Conservation (phyloP, 176 grass and related monocot species). For the Oryza meridionalis region DNA sequence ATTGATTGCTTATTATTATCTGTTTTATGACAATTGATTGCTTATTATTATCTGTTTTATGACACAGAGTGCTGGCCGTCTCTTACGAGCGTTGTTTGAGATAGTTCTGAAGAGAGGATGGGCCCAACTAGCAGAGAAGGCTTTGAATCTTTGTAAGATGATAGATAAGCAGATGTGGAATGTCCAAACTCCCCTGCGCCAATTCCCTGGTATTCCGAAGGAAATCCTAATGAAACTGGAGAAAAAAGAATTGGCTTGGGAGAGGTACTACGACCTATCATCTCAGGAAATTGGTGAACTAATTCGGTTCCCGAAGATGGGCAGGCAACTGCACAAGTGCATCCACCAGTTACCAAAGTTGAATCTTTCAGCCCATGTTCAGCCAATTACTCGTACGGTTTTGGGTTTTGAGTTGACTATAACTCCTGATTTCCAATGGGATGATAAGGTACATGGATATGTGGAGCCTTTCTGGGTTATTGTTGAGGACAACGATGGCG, state of each 20-base stretch:
- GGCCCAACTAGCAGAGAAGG: constrained; percentile 91
- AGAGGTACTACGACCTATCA: constrained; percentile 88
- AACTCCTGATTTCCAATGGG: constrained; percentile 96
- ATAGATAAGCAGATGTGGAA: constrained; percentile 97
- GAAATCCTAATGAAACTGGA: constrained; percentile 95
- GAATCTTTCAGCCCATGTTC: constrained; percentile 92
- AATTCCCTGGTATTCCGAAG: constrained; percentile 90
- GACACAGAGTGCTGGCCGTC: constrained; percentile 86
- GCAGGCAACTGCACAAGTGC: constrained; percentile 77
- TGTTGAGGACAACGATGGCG: constrained; percentile 97
- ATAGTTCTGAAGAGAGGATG: constrained; percentile 94
- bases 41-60: constrained; percentile 27
- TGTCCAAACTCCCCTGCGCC: constrained; percentile 86
- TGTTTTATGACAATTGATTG: constrained; percentile 36
- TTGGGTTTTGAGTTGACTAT: constrained; percentile 88
- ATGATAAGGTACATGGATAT: constrained; percentile 92
- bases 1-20: constrained; percentile 32
- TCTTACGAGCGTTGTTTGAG: constrained; percentile 81
- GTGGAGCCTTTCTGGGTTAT: constrained; percentile 98
- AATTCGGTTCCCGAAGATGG: constrained; percentile 76
- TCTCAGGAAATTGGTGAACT: constrained; percentile 95
- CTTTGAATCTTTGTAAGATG: constrained; percentile 98
- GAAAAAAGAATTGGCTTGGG: constrained; percentile 95
- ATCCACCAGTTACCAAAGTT: constrained; percentile 95
- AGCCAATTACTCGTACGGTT: constrained; percentile 84